phyloP scores from a whole-genome alignment of 495 filamentous ascomycete genomes.

The Penicillium atrosanguineum region DNA sequence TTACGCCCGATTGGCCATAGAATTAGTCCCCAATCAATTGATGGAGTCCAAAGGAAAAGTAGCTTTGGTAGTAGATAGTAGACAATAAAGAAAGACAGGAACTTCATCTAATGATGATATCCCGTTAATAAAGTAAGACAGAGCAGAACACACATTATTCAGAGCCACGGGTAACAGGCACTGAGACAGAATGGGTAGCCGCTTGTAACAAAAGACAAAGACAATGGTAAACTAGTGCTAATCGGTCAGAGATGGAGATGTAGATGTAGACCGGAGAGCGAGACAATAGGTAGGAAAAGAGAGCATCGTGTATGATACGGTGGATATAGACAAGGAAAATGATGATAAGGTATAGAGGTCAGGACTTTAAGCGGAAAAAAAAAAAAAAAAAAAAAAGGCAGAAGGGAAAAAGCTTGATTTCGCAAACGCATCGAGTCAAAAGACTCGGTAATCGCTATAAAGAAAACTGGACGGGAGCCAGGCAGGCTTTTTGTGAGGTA shows the following conservation, averaged over 20 bases:
- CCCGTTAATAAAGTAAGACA: background rate
- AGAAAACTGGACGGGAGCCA: conserved; percentile 5
- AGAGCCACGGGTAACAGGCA: background rate
- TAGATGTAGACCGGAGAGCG: background rate
- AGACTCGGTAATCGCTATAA: conserved; percentile 13
- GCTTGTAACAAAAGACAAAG: background rate
- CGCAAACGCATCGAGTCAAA: conserved; percentile 3
- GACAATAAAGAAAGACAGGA: background rate
- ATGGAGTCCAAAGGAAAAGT: background rate
- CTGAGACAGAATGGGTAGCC: background rate
- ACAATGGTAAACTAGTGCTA: background rate
- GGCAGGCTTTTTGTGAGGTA: conserved; percentile 15
- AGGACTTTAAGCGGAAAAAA: background rate
- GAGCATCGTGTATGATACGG: background rate
- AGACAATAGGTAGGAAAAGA: background rate
- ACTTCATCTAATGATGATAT: background rate
- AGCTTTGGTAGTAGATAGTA: background rate
- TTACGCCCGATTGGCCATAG: too few relatives aligned
- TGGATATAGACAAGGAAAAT: background rate
- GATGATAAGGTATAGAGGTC: background rate
- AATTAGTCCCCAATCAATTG: background rate
- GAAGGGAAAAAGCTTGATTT: background rate
- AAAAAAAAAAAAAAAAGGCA: too few relatives aligned
- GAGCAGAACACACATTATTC: background rate
- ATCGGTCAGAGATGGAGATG: background rate